A percentile compares a stretch with the other conserved stretches of the same genome.
Evolutionary conservation across 768 basidiomycete genomes (phyloP).

Genomic region (Psilocybe subaeruginosa): DNA sequence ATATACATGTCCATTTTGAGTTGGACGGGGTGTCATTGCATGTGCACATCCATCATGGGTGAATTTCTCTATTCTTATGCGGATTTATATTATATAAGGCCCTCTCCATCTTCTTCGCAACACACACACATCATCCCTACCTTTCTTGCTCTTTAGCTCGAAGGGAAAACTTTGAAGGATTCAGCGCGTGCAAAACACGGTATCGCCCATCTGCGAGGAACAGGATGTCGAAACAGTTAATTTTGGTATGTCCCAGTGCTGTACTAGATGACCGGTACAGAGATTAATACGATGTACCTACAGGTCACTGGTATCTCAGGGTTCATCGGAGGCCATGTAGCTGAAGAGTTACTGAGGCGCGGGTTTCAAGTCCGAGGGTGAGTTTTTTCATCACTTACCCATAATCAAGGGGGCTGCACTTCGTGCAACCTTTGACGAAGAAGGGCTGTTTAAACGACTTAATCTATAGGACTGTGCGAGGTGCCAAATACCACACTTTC

Average conservation of each 20-base stretch:
- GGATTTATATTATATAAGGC: too few species aligned
- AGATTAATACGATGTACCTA: neutral
- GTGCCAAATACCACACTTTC: constrained; percentile 30
- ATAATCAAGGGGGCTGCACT: neutral
- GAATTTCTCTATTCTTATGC: too few species aligned
- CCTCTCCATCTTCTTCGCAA: too few species aligned
- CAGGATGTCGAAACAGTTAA: constrained; percentile 8
- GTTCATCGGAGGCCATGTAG: constrained; percentile 43
- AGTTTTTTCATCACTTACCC: constrained; percentile 3
- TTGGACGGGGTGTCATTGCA: too few species aligned
- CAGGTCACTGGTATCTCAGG: constrained; percentile 45
- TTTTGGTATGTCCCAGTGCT: constrained; percentile 6
- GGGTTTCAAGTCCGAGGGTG: constrained; percentile 46
- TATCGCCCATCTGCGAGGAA: neutral
- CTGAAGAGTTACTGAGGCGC: constrained; percentile 30
- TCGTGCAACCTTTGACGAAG: neutral
- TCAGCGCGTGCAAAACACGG: neutral
- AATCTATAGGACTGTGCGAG: constrained; percentile 33
- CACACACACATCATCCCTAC: neutral
- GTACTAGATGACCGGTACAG: neutral
- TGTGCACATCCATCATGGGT: too few species aligned
- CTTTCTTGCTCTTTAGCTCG: neutral
- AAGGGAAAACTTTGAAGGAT: too few species aligned
- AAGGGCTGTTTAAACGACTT: neutral
- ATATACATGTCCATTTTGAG: too few species aligned